A percentile compares a stretch with the other conserved stretches of the same genome.
phyloP scores from a whole-genome alignment of 768 basidiomycete genomes.

The Termitomyces sp. region DNA sequence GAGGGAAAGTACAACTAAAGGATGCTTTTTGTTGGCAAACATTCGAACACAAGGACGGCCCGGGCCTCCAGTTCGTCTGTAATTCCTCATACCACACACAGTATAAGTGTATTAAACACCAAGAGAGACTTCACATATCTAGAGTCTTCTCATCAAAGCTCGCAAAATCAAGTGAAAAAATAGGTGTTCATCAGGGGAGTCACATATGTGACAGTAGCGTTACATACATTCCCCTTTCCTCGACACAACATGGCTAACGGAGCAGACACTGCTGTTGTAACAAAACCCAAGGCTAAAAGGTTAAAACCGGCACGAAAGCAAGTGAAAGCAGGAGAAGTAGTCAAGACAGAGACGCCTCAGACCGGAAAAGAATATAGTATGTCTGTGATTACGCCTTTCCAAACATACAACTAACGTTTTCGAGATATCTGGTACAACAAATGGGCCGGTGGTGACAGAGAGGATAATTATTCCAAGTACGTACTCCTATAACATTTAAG shows the following conservation, averaged over 20 bases:
- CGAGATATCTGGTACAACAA: constrained; percentile 98
- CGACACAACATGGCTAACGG: constrained; percentile 25
- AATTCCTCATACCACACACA: too few species aligned
- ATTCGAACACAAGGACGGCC: background rate
- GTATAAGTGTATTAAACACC: background rate
- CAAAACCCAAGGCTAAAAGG: constrained; percentile 42
- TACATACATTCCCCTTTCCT: background rate
- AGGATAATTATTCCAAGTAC: constrained; percentile 93
- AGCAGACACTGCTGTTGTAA: constrained; percentile 13
- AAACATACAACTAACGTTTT: constrained; percentile 6
- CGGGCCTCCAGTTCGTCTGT: background rate
- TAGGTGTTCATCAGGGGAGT: background rate
- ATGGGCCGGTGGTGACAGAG: constrained; percentile 99
- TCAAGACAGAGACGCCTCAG: constrained; percentile 83
- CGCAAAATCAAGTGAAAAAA: background rate
- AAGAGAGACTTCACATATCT: background rate
- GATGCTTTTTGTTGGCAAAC: background rate
- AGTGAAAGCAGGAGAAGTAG: constrained; percentile 85
- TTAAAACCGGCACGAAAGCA: constrained; percentile 92
- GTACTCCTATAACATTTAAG: constrained; percentile 19
- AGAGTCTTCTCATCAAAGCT: background rate
- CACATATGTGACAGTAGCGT: background rate
- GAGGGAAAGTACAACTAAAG: too few species aligned
- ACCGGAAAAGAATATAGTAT: constrained; percentile 95
- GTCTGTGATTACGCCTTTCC: constrained; percentile 22